Evolutionary conservation across 768 basidiomycete genomes (phyloP).

Genomic region (Lentinula raphanica): DNA sequence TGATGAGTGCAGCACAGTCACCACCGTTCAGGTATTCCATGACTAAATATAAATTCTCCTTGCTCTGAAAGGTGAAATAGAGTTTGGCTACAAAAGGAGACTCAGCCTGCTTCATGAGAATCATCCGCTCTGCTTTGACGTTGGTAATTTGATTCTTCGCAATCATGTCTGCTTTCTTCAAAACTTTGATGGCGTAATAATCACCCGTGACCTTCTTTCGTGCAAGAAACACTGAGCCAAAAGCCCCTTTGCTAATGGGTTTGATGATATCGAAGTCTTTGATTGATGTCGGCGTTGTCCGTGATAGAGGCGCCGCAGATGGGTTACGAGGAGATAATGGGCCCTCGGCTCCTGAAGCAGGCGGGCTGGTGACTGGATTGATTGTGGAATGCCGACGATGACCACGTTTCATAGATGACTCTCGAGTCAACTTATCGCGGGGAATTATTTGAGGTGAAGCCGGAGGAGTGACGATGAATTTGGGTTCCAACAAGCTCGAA

Average conservation of each 20-base stretch:
- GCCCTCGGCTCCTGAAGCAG: slow-evolving; percentile 24
- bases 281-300: slow-evolving; percentile 85
- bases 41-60: slow-evolving; percentile 96
- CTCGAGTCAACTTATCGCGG: slow-evolving; percentile 38
- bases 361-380: slow-evolving; percentile 55
- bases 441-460: slow-evolving; percentile 60
- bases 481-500: slow-evolving; percentile 60
- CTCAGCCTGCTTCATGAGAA: slow-evolving; percentile 98
- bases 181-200: slow-evolving; percentile 99
- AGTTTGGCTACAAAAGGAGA: slow-evolving; percentile 97
- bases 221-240: slow-evolving; percentile 95
- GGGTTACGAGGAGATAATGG: slow-evolving; percentile 88
- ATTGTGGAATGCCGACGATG: slow-evolving; percentile 72
- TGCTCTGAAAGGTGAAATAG: slow-evolving; percentile 99
- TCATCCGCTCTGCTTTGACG: slow-evolving; percentile 99
- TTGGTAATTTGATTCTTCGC: slow-evolving; percentile 99
- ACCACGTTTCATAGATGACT: slow-evolving; percentile 47
- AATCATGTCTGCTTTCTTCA: slow-evolving; percentile 99
- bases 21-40: slow-evolving; percentile 99
- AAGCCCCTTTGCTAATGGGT: slow-evolving; percentile 97
- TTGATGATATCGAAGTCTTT: slow-evolving; percentile 99
- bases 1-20: slow-evolving; percentile 95
- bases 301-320: slow-evolving; percentile 68
- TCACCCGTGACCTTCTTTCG: slow-evolving; percentile 98
- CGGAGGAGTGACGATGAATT: slow-evolving; percentile 68